Base-by-base conservation (phyloP, 1,139 yeast genomes). In the Geotrichum candidum region DNA sequence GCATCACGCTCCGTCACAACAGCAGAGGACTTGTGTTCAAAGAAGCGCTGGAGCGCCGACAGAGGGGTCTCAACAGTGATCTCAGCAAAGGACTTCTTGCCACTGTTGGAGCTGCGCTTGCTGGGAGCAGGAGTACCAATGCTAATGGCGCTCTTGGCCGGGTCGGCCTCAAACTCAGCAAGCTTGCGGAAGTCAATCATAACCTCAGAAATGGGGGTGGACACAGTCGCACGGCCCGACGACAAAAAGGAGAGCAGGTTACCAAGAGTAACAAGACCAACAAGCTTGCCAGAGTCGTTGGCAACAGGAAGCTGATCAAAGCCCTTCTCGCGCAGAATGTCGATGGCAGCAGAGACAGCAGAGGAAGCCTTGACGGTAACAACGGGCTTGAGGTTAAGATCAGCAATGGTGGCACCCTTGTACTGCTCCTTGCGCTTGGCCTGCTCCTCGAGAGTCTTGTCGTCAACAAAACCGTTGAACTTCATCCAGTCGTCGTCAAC, bases 401-500 rank as follows among this genome's bases (percentile, higher is more conserved):
- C 92, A 61, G 78, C 80, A 69, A 90, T 88, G 59, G 86, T 85
- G 64, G 82, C 84, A 54, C 81, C 84, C 69, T 84, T 83, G 74
- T 78, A 79, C 62, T 80, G 78, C 69, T 68, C 66, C 63, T 82
- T 77, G 71, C 80, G 79, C 67, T 77, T 75, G 56, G 79, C 77
- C 54, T 78, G 76, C 60, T 81, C 80, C 65, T 70, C 70, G 57
- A 72, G 65, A 38, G 79, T 74, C 58, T 76, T 73, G 65, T 84
- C 88, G 61, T 80, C 84, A 33, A 78, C 78, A 72, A 90, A 86
- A 5, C 90, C 89, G 73, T 89, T 88, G 69, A 84, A 84, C 74
- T 82, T 83, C 89, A 90, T 85, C 96, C 96, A 90, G 77, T 88
- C 96, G 72, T 90, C 96, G 74, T 90, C 96, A 58, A 90, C 94